Base-by-base conservation (phyloP, 495 filamentous ascomycete genomes). In the Trichoderma virens region DNA sequence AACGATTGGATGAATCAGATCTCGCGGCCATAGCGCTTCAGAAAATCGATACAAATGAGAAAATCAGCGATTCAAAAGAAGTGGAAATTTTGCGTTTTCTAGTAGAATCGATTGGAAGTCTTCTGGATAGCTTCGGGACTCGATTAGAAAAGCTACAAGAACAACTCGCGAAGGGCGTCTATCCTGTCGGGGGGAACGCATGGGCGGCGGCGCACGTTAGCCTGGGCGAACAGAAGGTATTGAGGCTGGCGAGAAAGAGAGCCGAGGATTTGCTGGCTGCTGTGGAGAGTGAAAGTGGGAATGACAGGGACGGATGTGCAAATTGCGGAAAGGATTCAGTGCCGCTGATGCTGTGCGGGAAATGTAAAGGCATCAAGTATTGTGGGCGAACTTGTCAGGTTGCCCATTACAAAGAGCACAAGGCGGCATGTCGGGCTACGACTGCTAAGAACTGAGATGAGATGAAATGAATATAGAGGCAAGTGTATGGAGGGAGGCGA, bases 221-320 rank as follows among this genome's bases (percentile, higher is more conserved):
- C 69, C 65, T 74, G 67, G 70, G 72, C 63, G 69, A 74, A 70
- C 72, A 74, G 69, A 69, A 67, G 62, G 70, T 74, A 66, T 74
- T 74, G 63, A 70, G 61, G 69, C 64, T 74, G 70, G 69, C 70
- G 66, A 72, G 62, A 65, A 68, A 71, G 66, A 74, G 60, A 69
- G 69, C 70, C 65, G 63, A 70, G 67, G 64, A 72, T 65, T 65
- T 72, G 65, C 62, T 72, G 67, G 60, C 66, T 51, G 67, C 62
- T 62, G 70, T 66, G 65, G 60, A 71, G 65, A 71, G 70, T 64
- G 43, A 66, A 67, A 68, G 63, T 64, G 68, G 68, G 59, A 70
- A 61, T 25, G 61, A 60, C 51, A 59, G 59, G 39, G 27, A 62
- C n/a, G n/a, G 61, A 71, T 72, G 70, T 60, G 70, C 65, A 41